Percentiles rank a stretch among this genome's conserved stretches.
Conservation (phyloP, 176 grass and related monocot genomes). For the Aegilops bicornis region DNA sequence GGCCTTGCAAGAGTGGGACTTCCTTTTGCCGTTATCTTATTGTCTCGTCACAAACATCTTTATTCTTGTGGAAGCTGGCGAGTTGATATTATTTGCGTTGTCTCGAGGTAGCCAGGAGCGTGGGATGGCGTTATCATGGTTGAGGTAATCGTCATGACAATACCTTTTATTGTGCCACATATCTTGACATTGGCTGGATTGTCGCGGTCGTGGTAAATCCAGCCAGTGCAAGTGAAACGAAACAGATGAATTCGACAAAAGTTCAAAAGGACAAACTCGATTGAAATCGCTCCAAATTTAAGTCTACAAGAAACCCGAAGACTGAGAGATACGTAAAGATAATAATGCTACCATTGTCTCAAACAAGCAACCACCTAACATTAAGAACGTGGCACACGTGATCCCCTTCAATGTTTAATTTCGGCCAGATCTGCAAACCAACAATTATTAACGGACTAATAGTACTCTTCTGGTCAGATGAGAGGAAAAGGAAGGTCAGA, state of each 20-base stretch:
- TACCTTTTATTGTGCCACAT: no score
- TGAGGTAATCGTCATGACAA: no score
- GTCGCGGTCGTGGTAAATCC: no score
- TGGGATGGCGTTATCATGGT: no score
- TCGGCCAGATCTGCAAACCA: neutral
- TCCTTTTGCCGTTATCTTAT: no score
- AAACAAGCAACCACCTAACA: neutral
- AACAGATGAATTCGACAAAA: neutral
- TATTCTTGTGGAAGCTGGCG: no score
- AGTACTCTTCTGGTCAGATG: neutral
- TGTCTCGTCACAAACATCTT: no score
- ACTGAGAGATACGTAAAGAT: neutral
- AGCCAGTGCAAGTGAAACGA: no score
- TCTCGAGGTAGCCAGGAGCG: no score
- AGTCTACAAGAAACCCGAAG: neutral
- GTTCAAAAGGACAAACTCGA: neutral
- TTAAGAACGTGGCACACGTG: neutral
- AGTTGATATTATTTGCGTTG: no score
- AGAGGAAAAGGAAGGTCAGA: slow-evolving; percentile 13
- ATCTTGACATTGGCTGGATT: no score
- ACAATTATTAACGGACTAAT: neutral
- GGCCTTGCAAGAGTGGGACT: no score
- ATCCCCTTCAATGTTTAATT: neutral
- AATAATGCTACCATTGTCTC: neutral
- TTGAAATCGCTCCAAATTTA: neutral